A percentile compares a stretch with the other conserved stretches of the same genome.
These are phyloP conservation scores for Boechera stricta DNA, from an alignment of 345 rosid species.

Conservation along the genomic window DNA sequence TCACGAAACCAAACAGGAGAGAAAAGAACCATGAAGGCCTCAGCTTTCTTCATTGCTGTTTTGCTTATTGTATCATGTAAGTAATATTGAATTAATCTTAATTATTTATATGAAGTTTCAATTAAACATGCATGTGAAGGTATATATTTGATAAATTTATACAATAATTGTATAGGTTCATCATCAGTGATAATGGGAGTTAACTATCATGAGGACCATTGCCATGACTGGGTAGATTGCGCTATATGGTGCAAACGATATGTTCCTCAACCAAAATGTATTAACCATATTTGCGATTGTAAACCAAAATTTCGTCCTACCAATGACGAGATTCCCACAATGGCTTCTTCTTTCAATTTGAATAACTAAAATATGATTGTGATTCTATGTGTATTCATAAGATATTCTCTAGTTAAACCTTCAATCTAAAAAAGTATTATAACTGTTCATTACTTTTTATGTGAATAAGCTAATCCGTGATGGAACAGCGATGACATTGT, in stretches of 20 bases:
- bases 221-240: constrained; percentile 27
- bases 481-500: background rate
- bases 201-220: constrained; percentile 24
- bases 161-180: constrained; percentile 27
- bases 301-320: constrained; percentile 10
- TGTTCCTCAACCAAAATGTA: constrained; percentile 35
- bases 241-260: constrained; percentile 28
- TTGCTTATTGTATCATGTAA: constrained; percentile 39
- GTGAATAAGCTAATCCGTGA: background rate
- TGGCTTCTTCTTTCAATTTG: background rate
- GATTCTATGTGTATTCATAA: constrained; percentile 4
- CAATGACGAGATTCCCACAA: background rate
- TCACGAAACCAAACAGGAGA: constrained; percentile 17
- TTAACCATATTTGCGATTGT: constrained; percentile 38
- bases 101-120: background rate
- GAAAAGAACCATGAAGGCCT: constrained; percentile 26
- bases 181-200: constrained; percentile 16
- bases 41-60: constrained; percentile 23
- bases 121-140: background rate
- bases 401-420: background rate
- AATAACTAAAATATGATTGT: background rate
- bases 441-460: background rate
- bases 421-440: background rate
- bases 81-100: background rate
- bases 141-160: background rate